Evolutionary conservation across 768 basidiomycete species (phyloP).

Genomic region (Mycena albidolilacea): DNA sequence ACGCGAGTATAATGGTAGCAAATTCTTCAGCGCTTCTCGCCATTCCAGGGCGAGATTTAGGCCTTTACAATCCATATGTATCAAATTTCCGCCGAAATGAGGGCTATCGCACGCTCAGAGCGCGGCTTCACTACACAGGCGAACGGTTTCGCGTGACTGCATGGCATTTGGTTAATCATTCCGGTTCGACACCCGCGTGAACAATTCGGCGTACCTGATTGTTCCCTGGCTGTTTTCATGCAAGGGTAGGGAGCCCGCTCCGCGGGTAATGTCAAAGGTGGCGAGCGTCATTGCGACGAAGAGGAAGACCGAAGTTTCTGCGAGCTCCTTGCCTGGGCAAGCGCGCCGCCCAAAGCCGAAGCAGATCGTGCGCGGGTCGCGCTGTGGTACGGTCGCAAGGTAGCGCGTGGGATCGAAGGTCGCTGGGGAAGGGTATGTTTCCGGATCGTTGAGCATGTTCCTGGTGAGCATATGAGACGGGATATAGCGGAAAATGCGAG

Average conservation of each 20-base stretch:
- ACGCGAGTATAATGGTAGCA: too few species aligned
- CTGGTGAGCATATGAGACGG: constrained; percentile 45
- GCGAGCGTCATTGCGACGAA: constrained; percentile 61
- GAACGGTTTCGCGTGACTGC: constrained; percentile 53
- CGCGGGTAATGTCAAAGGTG: constrained; percentile 63
- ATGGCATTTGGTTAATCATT: background rate
- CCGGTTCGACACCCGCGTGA: background rate
- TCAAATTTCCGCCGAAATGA: constrained; percentile 42
- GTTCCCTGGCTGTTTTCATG: constrained; percentile 61
- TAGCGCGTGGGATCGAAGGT: constrained; percentile 65
- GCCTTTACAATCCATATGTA: too few species aligned
- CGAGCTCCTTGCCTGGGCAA: constrained; percentile 66
- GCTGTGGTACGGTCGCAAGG: constrained; percentile 53
- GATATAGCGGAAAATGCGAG: background rate
- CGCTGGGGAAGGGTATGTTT: constrained; percentile 64
- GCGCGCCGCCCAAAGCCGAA: constrained; percentile 66
- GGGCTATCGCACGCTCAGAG: constrained; percentile 46
- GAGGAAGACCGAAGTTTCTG: constrained; percentile 65
- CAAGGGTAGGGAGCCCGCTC: constrained; percentile 59
- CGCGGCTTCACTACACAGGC: constrained; percentile 53
- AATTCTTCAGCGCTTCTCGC: too few species aligned
- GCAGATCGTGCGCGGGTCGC: constrained; percentile 57
- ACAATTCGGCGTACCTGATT: constrained; percentile 55
- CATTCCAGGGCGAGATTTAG: too few species aligned
- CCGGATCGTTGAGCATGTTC: constrained; percentile 68